These are phyloP conservation scores for Ceriops tagal DNA, from an alignment of 345 rosid genomes.

Conservation along the genomic window DNA sequence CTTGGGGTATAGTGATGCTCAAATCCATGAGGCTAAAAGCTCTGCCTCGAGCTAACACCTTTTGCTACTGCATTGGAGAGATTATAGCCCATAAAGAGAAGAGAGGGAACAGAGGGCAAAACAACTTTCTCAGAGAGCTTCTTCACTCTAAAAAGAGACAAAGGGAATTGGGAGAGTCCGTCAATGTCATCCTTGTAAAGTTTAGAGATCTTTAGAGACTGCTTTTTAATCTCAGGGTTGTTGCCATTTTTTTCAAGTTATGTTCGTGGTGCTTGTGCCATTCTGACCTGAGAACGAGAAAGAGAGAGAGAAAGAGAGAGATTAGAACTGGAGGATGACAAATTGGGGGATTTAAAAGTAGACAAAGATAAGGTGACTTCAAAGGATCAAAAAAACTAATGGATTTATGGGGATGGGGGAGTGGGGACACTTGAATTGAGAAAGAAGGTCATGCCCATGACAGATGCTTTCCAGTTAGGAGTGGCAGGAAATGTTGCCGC, in stretches of 20 bases:
- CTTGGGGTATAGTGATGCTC: conserved; percentile 61
- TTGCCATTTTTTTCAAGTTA: too few relatives aligned
- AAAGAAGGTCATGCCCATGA: too few relatives aligned
- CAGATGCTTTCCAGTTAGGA: too few relatives aligned
- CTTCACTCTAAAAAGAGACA: conserved; percentile 38
- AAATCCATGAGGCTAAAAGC: conserved; percentile 69
- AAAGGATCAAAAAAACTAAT: too few relatives aligned
- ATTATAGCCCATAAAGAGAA: conserved; percentile 74
- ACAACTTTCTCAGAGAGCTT: conserved; percentile 70
- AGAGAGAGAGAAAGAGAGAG: too few relatives aligned
- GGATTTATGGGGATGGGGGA: too few relatives aligned
- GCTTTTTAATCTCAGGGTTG: conserved; percentile 5
- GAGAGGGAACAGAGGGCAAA: conserved; percentile 58
- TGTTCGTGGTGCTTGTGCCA: background rate
- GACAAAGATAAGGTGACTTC: too few relatives aligned
- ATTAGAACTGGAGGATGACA: too few relatives aligned
- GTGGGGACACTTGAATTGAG: too few relatives aligned
- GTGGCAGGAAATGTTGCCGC: too few relatives aligned
- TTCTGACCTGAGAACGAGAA: too few relatives aligned
- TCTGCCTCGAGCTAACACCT: conserved; percentile 76
- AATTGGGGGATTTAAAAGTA: too few relatives aligned
- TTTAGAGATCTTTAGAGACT: conserved; percentile 37
- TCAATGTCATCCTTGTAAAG: conserved; percentile 39
- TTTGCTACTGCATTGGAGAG: conserved; percentile 58
- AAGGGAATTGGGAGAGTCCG: background rate